These are phyloP conservation scores for Elaeagnus macrophylla DNA, from an alignment of 306 rosid species.

Conservation along the genomic window DNA sequence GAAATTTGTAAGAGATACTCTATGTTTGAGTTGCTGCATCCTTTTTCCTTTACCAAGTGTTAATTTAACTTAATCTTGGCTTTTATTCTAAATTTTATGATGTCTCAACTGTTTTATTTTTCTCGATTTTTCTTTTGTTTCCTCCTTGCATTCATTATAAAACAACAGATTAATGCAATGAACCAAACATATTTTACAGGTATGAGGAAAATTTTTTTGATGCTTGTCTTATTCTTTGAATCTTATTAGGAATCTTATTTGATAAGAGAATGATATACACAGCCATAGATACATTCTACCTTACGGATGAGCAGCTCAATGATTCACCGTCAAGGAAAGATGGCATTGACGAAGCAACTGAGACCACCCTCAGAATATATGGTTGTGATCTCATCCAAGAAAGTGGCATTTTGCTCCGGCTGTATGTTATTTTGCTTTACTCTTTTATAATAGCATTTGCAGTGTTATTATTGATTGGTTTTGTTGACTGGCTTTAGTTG, in stretches of 20 bases:
- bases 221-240: neutral
- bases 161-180: too few relatives aligned
- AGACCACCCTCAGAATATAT: slow-evolving; percentile 71
- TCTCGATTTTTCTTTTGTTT: too few relatives aligned
- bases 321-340: slow-evolving; percentile 75
- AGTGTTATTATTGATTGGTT: neutral
- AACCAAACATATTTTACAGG: too few relatives aligned
- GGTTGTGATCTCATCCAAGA: slow-evolving; percentile 97
- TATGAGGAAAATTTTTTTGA: too few relatives aligned
- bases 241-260: slow-evolving; percentile 4
- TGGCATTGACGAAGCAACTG: slow-evolving; percentile 69
- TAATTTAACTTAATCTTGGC: too few relatives aligned
- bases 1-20: too few relatives aligned
- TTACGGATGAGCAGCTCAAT: slow-evolving; percentile 55
- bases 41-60: too few relatives aligned
- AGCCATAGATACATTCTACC: slow-evolving; percentile 79
- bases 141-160: too few relatives aligned
- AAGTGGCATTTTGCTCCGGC: slow-evolving; percentile 79
- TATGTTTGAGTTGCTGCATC: too few relatives aligned
- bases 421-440: slow-evolving; percentile 39
- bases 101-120: too few relatives aligned
- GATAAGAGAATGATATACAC: slow-evolving; percentile 54
- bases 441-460: neutral
- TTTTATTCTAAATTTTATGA: too few relatives aligned
- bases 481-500: slow-evolving; percentile 19